Conservation (phyloP, 1,284 basidiomycete genomes). For the Cutaneotrichosporon cavernicola region DNA sequence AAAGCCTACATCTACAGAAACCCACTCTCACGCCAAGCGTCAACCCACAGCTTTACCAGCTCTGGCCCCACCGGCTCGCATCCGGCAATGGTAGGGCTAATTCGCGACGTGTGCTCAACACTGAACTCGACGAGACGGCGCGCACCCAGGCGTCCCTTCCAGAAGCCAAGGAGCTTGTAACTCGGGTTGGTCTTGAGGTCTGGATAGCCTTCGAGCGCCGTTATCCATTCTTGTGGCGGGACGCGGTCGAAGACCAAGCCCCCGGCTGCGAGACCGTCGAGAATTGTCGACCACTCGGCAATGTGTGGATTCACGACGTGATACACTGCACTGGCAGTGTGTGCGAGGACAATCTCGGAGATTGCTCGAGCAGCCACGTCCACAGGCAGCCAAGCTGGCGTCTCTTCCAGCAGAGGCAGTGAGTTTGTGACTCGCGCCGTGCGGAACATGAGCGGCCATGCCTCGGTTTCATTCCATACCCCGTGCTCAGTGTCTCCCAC, state of each 20-base stretch:
- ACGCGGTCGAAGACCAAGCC: constrained; percentile 74
- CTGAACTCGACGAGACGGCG: constrained; percentile 36
- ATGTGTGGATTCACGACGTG: constrained; percentile 63
- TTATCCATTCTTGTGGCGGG: constrained; percentile 62
- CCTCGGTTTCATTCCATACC: constrained; percentile 65
- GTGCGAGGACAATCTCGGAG: constrained; percentile 55
- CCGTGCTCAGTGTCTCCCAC: constrained; percentile 59
- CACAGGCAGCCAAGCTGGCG: constrained; percentile 62
- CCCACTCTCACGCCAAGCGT: constrained; percentile 42
- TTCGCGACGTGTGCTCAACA: constrained; percentile 29
- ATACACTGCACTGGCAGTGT: constrained; percentile 57
- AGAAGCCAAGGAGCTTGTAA: constrained; percentile 56
- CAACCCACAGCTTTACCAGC: constrained; percentile 40
- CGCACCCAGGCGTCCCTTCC: constrained; percentile 39
- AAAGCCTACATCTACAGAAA: constrained; percentile 27
- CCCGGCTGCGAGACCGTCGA: constrained; percentile 61
- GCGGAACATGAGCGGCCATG: constrained; percentile 55
- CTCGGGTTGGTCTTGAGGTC: constrained; percentile 58
- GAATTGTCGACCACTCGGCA: constrained; percentile 60
- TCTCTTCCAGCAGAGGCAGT: constrained; percentile 57
- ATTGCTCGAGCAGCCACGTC: constrained; percentile 60
- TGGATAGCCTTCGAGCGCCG: constrained; percentile 53
- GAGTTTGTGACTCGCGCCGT: constrained; percentile 55
- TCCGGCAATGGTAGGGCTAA: constrained; percentile 36
- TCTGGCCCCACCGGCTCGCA: constrained; percentile 28